A percentile compares a stretch with the other conserved stretches of the same genome.
Evolutionary conservation across 2,329 filamentous ascomycete genomes (phyloP).

Genomic region (Epichloe hybrida): DNA sequence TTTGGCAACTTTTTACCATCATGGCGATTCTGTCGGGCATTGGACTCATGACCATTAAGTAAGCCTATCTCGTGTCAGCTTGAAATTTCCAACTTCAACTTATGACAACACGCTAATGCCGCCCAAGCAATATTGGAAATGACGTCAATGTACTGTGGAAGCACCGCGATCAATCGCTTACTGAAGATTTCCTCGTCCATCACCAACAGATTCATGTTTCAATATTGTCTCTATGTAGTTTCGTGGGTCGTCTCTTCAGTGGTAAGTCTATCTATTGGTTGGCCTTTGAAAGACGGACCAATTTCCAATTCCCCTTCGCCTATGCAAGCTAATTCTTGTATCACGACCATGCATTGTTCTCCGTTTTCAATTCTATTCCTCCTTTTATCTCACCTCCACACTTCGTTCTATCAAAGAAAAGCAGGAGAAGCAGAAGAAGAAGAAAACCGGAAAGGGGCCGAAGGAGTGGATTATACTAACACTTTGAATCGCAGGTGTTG

Average conservation of each 20-base stretch:
- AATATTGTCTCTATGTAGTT: conserved; percentile 80
- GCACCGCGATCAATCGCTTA: conserved; percentile 62
- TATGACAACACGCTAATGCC: background rate
- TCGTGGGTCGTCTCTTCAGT: conserved; percentile 64
- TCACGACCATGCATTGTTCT: background rate
- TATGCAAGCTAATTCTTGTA: background rate
- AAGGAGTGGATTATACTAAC: background rate
- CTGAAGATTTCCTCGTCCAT: conserved; percentile 61
- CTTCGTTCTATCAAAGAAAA: background rate
- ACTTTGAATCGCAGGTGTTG: conserved; percentile 46
- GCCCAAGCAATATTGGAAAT: conserved; percentile 78
- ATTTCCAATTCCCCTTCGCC: background rate
- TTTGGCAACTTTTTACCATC: conserved; percentile 81
- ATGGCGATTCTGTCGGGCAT: conserved; percentile 88
- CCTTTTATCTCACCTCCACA: background rate
- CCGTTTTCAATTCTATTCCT: too few species aligned
- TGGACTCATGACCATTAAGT: conserved; percentile 99
- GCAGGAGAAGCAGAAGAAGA: background rate
- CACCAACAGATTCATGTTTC: conserved; percentile 87
- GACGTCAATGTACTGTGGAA: conserved; percentile 80
- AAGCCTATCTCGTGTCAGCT: conserved; percentile 22
- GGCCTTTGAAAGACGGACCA: background rate
- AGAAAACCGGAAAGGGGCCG: background rate
- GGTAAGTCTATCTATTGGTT: conserved; percentile 33
- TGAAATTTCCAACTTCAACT: background rate